Percentiles rank a stretch among this genome's conserved stretches.
These are phyloP conservation scores for Arthrobotrys megalospora DNA, from an alignment of 2,329 filamentous ascomycete species.

Conservation along the genomic window DNA sequence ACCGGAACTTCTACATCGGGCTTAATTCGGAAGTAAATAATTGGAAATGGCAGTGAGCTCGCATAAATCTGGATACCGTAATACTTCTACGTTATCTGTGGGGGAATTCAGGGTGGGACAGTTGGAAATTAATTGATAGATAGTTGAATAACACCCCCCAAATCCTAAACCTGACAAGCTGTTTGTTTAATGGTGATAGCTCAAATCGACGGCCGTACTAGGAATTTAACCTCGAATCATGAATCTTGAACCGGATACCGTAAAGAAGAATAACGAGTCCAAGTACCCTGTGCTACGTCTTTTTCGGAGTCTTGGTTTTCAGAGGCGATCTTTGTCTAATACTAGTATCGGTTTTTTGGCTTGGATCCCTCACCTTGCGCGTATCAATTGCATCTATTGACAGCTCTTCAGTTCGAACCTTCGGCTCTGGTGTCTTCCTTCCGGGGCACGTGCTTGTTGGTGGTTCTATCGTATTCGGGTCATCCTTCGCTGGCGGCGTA, in stretches of 20 bases:
- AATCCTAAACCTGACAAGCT: neutral
- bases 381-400: constrained; percentile 1
- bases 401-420: constrained; percentile 8
- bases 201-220: constrained; percentile 1
- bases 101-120: neutral
- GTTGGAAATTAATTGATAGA: neutral
- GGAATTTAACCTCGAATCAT: neutral
- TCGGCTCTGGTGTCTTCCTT: constrained; percentile 14
- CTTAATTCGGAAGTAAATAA: neutral
- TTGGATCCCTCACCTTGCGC: constrained; percentile 19
- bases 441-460: constrained; percentile 22
- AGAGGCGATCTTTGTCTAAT: constrained; percentile 6
- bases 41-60: neutral
- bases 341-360: constrained; percentile 6
- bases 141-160: neutral
- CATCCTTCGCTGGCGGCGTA: constrained; percentile 1
- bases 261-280: neutral
- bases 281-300: neutral
- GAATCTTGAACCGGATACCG: neutral
- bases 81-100: neutral
- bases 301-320: constrained; percentile 8
- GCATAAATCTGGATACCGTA: too few species aligned
- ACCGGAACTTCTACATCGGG: neutral
- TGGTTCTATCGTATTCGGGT: neutral
- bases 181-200: neutral